These are phyloP conservation scores for Boletus subparvulus DNA, from an alignment of 768 basidiomycete species.

Conservation along the genomic window DNA sequence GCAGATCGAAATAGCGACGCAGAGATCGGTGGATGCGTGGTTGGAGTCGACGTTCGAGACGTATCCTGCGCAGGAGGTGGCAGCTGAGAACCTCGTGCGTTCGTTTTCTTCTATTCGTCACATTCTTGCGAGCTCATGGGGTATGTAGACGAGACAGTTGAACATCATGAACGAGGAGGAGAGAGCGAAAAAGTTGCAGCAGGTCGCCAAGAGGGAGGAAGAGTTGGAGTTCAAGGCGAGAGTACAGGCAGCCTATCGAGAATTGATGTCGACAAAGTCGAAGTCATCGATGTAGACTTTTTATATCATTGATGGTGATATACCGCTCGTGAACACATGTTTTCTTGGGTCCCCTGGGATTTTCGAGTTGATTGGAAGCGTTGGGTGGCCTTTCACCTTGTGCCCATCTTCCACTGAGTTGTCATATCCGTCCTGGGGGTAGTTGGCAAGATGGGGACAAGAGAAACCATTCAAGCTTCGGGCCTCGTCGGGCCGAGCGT, in stretches of 20 bases:
- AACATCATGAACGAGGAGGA: neutral
- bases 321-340: neutral
- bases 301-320: neutral
- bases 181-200: neutral
- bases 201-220: neutral
- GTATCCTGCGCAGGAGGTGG: slow-evolving; percentile 5
- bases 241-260: neutral
- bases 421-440: too few relatives aligned
- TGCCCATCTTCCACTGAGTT: too few relatives aligned
- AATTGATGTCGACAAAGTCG: neutral
- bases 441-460: too few relatives aligned
- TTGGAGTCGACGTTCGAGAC: slow-evolving; percentile 4
- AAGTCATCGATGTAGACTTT: neutral
- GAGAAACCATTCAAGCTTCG: too few relatives aligned
- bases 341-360: too few relatives aligned
- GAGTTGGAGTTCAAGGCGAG: neutral
- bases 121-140: neutral
- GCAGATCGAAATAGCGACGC: neutral
- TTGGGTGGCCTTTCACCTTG: too few relatives aligned
- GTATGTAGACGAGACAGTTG: neutral
- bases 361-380: too few relatives aligned
- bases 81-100: slow-evolving; percentile 6
- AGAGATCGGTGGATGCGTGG: slow-evolving; percentile 8
- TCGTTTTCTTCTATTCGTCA: too few relatives aligned
- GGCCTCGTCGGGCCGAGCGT: too few relatives aligned